Evolutionary conservation across 176 grass and related monocot species (phyloP), one percentile per base, ranked within the genome.

Genomic region (Eleusine indica): DNA sequence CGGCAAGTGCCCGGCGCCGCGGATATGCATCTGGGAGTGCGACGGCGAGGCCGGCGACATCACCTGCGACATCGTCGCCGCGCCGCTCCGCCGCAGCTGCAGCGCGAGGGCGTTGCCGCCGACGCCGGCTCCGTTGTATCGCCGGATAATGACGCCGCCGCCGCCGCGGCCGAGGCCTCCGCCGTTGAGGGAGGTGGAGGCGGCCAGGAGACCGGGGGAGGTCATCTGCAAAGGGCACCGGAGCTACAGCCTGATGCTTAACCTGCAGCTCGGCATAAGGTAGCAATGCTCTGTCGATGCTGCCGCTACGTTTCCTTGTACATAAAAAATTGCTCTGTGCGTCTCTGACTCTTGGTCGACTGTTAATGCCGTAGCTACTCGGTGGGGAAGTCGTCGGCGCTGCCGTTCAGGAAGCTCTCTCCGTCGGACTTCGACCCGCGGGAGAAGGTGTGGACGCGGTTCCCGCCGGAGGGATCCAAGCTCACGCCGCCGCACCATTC

Each of bases 1-100:
- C 79, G 83, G 74, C 11, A 90, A 90, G 74, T 47, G 73, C 48
- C 48, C 74, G 58, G 72, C 71, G 32, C 90, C 90, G 79, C 74
- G 87, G 88, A 92, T 95, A 76, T 95, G 90, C 90, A 95, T 95
- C 82, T 95, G 93, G 93, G 93, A 95, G 80, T 95, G 83, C 29
- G 93, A 95, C 66, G 88, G 85, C 79, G 93, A 95, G 79, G 93
- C 90, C 64, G 90, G 93, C 12, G 90, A 92, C 86, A 95, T 95
- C 75, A 95, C 93, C 35, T 92, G 90, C 73, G 88, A 95, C 65
- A 92, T 95, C 78, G 75, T 95, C 67, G 80, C 88, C 57, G 78
- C 90, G 64, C 82, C 89, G 22, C 48, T 84, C 56, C 86, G 75
- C 9, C 83, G 87, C 54, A 86, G 80, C 87, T 82, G 87, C 87